Evolutionary conservation across 2,329 filamentous ascomycete genomes (phyloP).

Genomic region (Pestalotiopsis fici): DNA sequence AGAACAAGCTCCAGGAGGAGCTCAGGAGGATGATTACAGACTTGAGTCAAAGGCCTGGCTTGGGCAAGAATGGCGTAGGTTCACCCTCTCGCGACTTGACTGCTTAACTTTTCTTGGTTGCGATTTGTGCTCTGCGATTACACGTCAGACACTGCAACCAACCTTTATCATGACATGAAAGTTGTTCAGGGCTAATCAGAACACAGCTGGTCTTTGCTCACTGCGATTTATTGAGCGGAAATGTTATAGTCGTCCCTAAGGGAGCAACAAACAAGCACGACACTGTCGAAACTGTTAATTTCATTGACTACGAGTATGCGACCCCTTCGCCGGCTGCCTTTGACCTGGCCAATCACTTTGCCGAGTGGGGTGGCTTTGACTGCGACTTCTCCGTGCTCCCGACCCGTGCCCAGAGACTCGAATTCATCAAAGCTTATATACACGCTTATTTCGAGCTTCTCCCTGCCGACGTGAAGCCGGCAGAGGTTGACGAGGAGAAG

Average conservation of each 20-base stretch:
- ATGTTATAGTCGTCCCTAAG: conserved; percentile 80
- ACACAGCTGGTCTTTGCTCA: conserved; percentile 84
- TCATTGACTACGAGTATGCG: conserved; percentile 99
- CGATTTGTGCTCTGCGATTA: not conserved
- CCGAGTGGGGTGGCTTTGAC: conserved; percentile 96
- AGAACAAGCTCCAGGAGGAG: conserved; percentile 72
- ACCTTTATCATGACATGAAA: not conserved
- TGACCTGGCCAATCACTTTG: conserved; percentile 96
- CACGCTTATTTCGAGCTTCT: conserved; percentile 66
- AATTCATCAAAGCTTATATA: conserved; percentile 85
- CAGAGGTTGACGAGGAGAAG: conserved; percentile 49
- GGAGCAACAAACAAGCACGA: conserved; percentile 30
- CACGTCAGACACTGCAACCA: not conserved
- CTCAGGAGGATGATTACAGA: conserved; percentile 68
- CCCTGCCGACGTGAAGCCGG: conserved; percentile 31
- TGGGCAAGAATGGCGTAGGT: conserved; percentile 74
- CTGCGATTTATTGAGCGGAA: conserved; percentile 93
- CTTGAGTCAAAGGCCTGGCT: conserved; percentile 74
- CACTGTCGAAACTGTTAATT: conserved; percentile 60
- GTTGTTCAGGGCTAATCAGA: conserved; percentile 11
- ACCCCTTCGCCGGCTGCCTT: conserved; percentile 93
- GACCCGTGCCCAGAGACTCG: conserved; percentile 71
- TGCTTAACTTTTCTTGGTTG: not conserved
- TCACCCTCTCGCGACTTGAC: not conserved
- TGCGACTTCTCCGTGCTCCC: conserved; percentile 88